phyloP scores from a whole-genome alignment of 2,329 filamentous ascomycete species.

The Zasmidium citrigriseum region DNA sequence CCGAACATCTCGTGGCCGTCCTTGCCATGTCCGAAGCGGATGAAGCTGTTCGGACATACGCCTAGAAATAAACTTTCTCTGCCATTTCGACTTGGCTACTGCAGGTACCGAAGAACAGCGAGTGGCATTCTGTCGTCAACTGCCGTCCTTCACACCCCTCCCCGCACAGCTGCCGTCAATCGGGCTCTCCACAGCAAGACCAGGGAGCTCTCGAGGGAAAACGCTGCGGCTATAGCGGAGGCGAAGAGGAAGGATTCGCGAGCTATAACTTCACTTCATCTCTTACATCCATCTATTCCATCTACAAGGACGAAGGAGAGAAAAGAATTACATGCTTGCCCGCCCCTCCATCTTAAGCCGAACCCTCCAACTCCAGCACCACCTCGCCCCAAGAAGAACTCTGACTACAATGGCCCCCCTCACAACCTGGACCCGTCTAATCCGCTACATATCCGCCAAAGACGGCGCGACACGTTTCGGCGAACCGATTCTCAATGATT shows the following conservation, averaged over 20 bases:
- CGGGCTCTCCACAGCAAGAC: background rate
- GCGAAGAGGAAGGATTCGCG: background rate
- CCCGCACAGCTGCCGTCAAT: background rate
- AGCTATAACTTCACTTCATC: background rate
- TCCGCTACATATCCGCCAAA: slow-evolving; percentile 68
- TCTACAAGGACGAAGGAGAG: background rate
- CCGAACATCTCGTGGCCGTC: background rate
- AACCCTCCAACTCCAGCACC: background rate
- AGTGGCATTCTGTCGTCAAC: background rate
- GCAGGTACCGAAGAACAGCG: background rate
- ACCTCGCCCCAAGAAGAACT: background rate
- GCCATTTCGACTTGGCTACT: background rate
- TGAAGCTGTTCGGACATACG: background rate
- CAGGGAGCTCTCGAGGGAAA: background rate
- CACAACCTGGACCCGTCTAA: slow-evolving; percentile 58
- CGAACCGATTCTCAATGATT: slow-evolving; percentile 60
- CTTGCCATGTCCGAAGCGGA: background rate
- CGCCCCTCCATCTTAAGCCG: background rate
- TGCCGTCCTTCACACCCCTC: background rate
- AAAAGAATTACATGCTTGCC: background rate
- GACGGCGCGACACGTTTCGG: slow-evolving; percentile 72
- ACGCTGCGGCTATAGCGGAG: background rate
- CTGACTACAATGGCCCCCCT: background rate
- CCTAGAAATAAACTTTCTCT: background rate
- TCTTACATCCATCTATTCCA: background rate